phyloP scores from a whole-genome alignment of 2,329 filamentous ascomycete genomes.

The Lasiodiplodia sp. region DNA sequence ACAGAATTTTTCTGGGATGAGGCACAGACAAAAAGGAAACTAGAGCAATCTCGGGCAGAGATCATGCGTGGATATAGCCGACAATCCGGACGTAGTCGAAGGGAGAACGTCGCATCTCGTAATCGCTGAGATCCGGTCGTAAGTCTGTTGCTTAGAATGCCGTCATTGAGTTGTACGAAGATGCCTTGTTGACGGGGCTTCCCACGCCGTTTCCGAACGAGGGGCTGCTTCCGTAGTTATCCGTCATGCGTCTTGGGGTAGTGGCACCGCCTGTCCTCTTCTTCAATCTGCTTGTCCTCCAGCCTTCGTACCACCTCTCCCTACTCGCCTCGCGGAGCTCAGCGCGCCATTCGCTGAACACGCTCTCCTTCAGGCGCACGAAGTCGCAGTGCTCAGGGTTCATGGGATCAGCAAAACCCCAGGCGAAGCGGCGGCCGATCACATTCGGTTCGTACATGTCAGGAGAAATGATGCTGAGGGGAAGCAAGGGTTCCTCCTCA shows the following conservation, averaged over 20 bases:
- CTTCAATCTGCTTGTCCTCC: constrained; percentile 71
- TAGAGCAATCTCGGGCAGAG: constrained; percentile 19
- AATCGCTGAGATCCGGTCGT: neutral
- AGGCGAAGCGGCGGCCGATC: constrained; percentile 88
- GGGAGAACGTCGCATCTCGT: neutral
- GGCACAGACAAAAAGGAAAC: constrained; percentile 20
- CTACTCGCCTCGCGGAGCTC: constrained; percentile 90
- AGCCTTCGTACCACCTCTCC: constrained; percentile 94
- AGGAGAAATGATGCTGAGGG: constrained; percentile 91
- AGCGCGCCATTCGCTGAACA: constrained; percentile 91
- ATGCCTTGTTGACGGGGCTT: constrained; percentile 1
- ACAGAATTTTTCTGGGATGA: constrained; percentile 19
- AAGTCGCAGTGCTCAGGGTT: constrained; percentile 94
- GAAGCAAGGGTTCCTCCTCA: constrained; percentile 70
- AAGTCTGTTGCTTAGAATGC: constrained; percentile 10
- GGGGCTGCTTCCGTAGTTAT: constrained; percentile 20
- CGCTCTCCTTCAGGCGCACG: constrained; percentile 83
- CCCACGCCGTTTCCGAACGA: neutral
- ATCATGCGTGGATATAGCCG: constrained; percentile 24
- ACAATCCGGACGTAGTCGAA: neutral
- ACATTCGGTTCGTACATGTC: constrained; percentile 85
- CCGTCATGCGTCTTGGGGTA: constrained; percentile 21
- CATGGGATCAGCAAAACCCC: constrained; percentile 96
- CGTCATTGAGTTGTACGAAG: constrained; percentile 9
- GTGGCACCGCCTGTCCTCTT: neutral